Evolutionary conservation across 345 rosid genomes (phyloP), one percentile per base, ranked within the genome.

Genomic region (Tarenaya hassleriana): DNA sequence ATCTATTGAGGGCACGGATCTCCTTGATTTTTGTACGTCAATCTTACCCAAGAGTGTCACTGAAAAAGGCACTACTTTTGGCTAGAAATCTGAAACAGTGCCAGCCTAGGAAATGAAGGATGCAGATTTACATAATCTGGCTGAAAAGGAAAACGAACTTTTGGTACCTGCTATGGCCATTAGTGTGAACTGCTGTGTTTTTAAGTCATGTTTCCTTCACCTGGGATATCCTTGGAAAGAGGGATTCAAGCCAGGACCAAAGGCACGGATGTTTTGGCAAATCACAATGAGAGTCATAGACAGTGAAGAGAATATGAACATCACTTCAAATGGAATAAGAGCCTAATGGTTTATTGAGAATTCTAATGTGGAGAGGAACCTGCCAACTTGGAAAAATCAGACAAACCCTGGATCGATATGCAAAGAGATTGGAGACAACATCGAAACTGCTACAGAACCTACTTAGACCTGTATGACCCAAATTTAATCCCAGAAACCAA

Each of bases 161-260:
- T n/a, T n/a, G n/a, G n/a, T n/a, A n/a, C n/a, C n/a, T n/a, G n/a
- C 29, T 24, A 24, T 24, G 50, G 2, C 37, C 57, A 48, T 24
- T 0, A 74, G 42, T 77, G 64, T 74, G 83, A 4, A 96, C n/a
- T n/a, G n/a, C n/a, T n/a, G n/a, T n/a, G n/a, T n/a, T n/a, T n/a
- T n/a, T n/a, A n/a, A n/a, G n/a, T n/a, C n/a, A n/a, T n/a, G n/a
- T n/a, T n/a, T n/a, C n/a, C n/a, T n/a, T n/a, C n/a, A n/a, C n/a
- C n/a, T n/a, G n/a, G n/a, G n/a, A n/a, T n/a, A n/a, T n/a, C n/a
- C n/a, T n/a, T n/a, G 98, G 64, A 77, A 65, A 68, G 78, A 81
- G 1, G 96, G 96, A 85, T 88, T 92, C 86, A 88, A 76, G 41
- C 82, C 94, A 41, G 98, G 96, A 13, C 96, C 98, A 34, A 92